Evolutionary conservation across 371 early-diverging fungal species (phyloP), one percentile per base, ranked within the genome.

Genomic region (Syncephalis fuscata): DNA sequence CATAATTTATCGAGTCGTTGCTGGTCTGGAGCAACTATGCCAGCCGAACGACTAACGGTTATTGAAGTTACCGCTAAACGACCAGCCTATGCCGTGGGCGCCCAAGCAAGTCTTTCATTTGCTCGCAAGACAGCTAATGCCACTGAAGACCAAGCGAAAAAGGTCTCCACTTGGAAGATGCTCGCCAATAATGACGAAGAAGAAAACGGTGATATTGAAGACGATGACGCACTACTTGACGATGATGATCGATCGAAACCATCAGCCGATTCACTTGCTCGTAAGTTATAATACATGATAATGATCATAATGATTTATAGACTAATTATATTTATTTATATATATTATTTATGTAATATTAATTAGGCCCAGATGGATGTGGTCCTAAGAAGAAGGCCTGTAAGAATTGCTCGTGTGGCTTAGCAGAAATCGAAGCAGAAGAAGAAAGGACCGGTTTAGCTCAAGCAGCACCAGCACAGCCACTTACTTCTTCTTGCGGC

Each of bases 351-450:
- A 45, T 19, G 46, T 49, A 50, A 45, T 17, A 38, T 25, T 27
- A 36, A 44, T 45, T 48, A 64, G 70, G 66, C n/a, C 84, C 82
- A 7, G 80, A 73, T 55, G 76, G 73, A 59, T 65, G 73, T 48
- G 77, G 67, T 46, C 70, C 79, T 25, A 86, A 84, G 61, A 71
- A 78, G 56, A 92, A 91, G 63, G 91, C 95, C 32, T 97, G 97
- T 72, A 94, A 94, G 71, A 85, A 92, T 67, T 97, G 97, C 62
- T 76, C 84, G 10, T 97, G 97, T 60, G 96, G 97, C 7, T 74
- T 82, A 50, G 93, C 93, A 11, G 76, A 82, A 60, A 58, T 69
- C 48, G 77, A 66, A 44, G 58, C 47, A 9, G 78, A 74, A 44
- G 77, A 73, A 11, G 66, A 63, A 20, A 48, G 39, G n/a, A 32